Evolutionary conservation across 2,329 filamentous ascomycete species (phyloP).

Genomic region (Neonectria neomacrospora): DNA sequence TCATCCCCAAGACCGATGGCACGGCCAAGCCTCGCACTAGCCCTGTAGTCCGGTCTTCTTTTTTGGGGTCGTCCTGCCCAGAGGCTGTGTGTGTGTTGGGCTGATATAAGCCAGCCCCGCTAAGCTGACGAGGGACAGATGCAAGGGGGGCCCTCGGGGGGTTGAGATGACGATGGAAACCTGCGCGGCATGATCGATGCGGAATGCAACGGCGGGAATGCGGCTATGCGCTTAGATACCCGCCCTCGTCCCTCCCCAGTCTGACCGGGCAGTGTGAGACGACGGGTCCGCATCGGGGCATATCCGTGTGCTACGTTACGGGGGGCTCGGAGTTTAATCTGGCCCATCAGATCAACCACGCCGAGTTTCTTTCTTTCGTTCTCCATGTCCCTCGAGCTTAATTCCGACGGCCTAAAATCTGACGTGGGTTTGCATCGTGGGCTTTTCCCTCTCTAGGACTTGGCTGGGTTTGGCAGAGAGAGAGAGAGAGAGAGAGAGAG

Average conservation of each 20-base stretch:
- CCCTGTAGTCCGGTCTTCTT: no score
- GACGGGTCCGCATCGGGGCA: neutral
- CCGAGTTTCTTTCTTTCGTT: no score
- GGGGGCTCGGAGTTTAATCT: neutral
- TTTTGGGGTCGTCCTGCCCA: no score
- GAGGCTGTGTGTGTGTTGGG: neutral
- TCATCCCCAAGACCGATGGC: neutral
- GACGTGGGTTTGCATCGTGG: constrained; percentile 17
- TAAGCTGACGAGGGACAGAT: neutral
- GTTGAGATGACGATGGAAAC: neutral
- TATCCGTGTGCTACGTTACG: no score
- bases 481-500: no score
- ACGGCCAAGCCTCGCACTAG: neutral
- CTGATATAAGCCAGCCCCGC: neutral
- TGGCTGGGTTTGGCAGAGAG: no score
- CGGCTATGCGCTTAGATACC: constrained; percentile 9
- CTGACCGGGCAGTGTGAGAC: constrained; percentile 9
- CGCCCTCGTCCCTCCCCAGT: neutral
- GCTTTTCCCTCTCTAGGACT: no score
- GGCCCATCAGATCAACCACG: no score
- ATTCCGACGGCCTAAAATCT: constrained; percentile 25
- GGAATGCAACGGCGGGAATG: neutral
- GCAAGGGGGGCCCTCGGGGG: neutral
- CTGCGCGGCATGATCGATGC: no score
- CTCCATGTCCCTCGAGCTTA: constrained; percentile 6